phyloP scores from a whole-genome alignment of 176 grass and related monocot species.

The Oryza brachyantha region DNA sequence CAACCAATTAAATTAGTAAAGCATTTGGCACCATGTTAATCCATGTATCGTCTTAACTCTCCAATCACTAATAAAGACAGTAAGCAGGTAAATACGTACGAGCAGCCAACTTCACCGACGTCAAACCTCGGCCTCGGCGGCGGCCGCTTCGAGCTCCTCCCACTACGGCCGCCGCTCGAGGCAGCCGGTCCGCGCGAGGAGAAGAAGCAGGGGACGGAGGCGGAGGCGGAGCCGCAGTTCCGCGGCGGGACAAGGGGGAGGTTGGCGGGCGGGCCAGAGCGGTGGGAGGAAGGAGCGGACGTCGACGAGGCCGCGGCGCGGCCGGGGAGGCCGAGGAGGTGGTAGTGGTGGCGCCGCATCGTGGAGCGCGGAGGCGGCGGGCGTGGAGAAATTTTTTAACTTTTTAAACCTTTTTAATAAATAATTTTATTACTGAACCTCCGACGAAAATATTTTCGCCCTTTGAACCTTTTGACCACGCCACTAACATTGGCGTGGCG shows the following conservation, averaged over 20 bases:
- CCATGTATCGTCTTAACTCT: background rate
- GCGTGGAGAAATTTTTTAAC: slow-evolving; percentile 14
- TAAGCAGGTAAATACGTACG: background rate
- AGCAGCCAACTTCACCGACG: slow-evolving; percentile 22
- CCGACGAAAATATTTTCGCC: no score
- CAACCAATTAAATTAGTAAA: no score
- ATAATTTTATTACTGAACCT: no score
- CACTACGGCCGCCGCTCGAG: slow-evolving; percentile 39
- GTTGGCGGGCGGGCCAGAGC: background rate
- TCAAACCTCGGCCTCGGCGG: slow-evolving; percentile 40
- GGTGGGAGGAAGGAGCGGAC: slow-evolving; percentile 21
- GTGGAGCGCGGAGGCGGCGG: background rate
- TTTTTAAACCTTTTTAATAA: no score
- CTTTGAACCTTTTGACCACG: no score
- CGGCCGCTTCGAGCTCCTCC: slow-evolving; percentile 34
- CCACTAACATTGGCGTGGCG: no score
- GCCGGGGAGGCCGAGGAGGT: slow-evolving; percentile 22
- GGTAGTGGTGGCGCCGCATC: slow-evolving; percentile 31
- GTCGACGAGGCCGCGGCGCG: slow-evolving; percentile 28
- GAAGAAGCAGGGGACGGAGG: slow-evolving; percentile 49
- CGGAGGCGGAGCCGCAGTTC: slow-evolving; percentile 33
- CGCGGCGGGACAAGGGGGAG: background rate
- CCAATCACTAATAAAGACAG: background rate
- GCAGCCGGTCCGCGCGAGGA: slow-evolving; percentile 38
- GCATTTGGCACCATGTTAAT: background rate